Conservation (phyloP, 2,329 filamentous ascomycete genomes). For the Ascochyta viciae-villosae region DNA sequence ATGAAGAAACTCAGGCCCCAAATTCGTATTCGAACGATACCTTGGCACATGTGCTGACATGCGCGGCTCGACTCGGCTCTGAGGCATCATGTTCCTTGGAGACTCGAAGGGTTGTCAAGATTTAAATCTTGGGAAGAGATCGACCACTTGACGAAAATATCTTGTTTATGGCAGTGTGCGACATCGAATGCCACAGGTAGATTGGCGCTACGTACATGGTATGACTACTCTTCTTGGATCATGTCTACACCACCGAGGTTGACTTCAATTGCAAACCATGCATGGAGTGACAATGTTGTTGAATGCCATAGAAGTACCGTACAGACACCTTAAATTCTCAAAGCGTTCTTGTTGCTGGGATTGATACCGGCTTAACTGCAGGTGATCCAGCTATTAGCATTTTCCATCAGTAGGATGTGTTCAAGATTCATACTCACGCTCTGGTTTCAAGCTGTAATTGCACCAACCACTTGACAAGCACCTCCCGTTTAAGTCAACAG, state of each 20-base stretch:
- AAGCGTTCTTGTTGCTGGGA: not conserved
- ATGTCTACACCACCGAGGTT: no score
- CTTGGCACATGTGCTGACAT: not conserved
- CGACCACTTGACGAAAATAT: no score
- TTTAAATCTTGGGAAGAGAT: no score
- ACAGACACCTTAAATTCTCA: not conserved
- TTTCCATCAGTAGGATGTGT: not conserved
- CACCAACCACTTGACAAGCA: slow-evolving; percentile 30
- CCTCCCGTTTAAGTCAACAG: slow-evolving; percentile 13
- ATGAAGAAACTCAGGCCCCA: not conserved
- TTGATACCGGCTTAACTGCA: not conserved
- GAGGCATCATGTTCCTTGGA: not conserved
- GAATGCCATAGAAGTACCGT: not conserved
- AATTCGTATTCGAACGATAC: not conserved
- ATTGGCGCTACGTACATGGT: no score
- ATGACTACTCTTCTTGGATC: no score
- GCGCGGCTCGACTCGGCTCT: not conserved
- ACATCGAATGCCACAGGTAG: no score
- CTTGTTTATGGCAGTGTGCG: no score
- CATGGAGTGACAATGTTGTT: not conserved
- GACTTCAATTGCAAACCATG: no score
- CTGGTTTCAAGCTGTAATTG: slow-evolving; percentile 17
- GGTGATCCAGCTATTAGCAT: not conserved
- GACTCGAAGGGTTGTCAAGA: no score
- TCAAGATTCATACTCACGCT: not conserved